These are phyloP conservation scores for Rhizophora apiculata DNA, from an alignment of 345 rosid genomes.

Conservation along the genomic window DNA sequence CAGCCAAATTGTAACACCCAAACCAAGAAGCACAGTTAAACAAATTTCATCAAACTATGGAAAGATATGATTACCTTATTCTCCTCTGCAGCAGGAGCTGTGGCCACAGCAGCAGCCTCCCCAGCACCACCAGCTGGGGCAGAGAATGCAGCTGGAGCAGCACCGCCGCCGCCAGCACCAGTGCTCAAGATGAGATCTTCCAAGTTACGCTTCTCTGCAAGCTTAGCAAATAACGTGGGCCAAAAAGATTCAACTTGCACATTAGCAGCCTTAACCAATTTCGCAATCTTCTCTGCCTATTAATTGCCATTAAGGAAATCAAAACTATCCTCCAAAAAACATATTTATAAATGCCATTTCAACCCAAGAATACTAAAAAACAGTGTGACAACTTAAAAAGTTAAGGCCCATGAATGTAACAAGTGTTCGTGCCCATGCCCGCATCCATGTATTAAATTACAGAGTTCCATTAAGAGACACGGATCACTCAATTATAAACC, in stretches of 20 bases:
- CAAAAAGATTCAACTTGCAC: constrained; percentile 62
- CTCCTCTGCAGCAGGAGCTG: constrained; percentile 67
- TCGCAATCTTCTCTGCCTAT: constrained; percentile 72
- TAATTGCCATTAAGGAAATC: constrained; percentile 6
- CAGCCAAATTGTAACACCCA: no score
- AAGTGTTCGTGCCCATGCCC: no score
- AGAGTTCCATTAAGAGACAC: no score
- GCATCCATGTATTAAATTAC: no score
- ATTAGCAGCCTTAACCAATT: constrained; percentile 60
- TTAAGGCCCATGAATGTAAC: no score
- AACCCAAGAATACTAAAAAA: neutral
- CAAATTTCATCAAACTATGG: no score
- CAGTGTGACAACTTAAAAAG: no score
- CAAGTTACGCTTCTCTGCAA: constrained; percentile 60
- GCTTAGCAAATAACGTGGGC: constrained; percentile 80
- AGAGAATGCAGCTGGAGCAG: constrained; percentile 40
- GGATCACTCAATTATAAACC: no score
- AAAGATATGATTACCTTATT: constrained; percentile 50
- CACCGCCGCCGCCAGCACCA: constrained; percentile 78
- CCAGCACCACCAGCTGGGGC: constrained; percentile 47
- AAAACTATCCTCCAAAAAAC: no score
- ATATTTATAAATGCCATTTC: neutral
- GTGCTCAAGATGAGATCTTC: constrained; percentile 66
- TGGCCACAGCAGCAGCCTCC: constrained; percentile 41
- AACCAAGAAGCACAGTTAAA: neutral